phyloP scores from a whole-genome alignment of 1,284 basidiomycete species.

The Trichosporon sp. region DNA sequence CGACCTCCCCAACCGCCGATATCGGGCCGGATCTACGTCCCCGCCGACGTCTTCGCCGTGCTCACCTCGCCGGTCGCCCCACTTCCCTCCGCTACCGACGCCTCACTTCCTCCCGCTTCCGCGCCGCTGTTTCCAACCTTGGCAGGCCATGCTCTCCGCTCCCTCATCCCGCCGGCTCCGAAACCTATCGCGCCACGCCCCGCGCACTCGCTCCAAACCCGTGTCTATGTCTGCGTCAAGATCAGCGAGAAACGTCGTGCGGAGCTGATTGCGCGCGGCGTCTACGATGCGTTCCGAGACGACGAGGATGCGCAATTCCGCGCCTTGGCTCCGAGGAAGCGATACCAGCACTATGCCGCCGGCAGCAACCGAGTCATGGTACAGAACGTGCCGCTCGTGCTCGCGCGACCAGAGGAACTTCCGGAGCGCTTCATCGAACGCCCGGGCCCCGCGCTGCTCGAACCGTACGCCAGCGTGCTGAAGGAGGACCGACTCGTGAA shows the following conservation, averaged over 20 bases:
- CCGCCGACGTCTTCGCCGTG: background rate
- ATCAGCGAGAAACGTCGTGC: constrained; percentile 25
- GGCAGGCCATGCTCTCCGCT: background rate
- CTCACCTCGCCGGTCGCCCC: background rate
- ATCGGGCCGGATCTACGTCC: background rate
- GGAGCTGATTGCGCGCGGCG: constrained; percentile 24
- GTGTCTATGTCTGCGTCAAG: constrained; percentile 18
- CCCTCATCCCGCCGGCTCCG: background rate
- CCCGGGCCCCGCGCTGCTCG: constrained; percentile 36
- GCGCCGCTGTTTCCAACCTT: background rate
- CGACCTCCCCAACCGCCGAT: background rate
- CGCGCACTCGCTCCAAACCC: background rate
- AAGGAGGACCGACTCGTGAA: constrained; percentile 36
- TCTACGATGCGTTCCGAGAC: constrained; percentile 29
- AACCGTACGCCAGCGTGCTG: constrained; percentile 40
- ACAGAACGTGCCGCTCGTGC: constrained; percentile 12
- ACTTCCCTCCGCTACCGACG: background rate
- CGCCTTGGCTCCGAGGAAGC: background rate
- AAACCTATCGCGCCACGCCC: background rate
- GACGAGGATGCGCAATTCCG: constrained; percentile 11
- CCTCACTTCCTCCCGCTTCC: too few relatives aligned
- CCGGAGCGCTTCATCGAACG: constrained; percentile 39
- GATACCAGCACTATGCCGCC: constrained; percentile 4
- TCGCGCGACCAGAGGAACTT: constrained; percentile 39
- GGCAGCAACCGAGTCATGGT: background rate